These are phyloP conservation scores for Yarrowia galli DNA, from an alignment of 1,139 yeast species.

Conservation along the genomic window DNA sequence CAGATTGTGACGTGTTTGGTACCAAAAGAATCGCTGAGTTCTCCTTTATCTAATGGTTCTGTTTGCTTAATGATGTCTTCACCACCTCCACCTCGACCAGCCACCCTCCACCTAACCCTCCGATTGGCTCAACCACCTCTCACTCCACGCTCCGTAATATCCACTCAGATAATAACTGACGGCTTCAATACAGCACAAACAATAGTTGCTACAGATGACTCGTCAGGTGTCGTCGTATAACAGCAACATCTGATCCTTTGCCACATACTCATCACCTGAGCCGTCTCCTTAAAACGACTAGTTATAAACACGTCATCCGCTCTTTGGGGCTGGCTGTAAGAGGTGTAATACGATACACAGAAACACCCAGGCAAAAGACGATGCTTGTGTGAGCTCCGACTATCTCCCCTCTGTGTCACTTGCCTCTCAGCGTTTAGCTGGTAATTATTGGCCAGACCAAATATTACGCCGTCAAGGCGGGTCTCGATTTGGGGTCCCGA, in stretches of 20 bases:
- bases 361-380: no score
- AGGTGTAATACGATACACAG: no score
- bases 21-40: neutral
- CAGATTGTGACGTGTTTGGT: neutral
- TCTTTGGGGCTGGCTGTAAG: no score
- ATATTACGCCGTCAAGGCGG: neutral
- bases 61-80: no score
- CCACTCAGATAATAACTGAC: neutral
- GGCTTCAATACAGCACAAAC: neutral
- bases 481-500: neutral
- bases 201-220: neutral
- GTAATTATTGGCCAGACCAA: neutral
- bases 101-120: no score
- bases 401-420: neutral
- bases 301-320: neutral
- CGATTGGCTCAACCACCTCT: conserved; percentile 6
- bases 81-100: no score
- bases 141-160: neutral
- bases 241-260: neutral
- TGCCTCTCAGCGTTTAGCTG: neutral
- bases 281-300: neutral
- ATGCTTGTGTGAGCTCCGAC: no score
- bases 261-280: conserved; percentile 1
- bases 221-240: neutral
- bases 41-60: neutral